These are phyloP conservation scores for Porcisia deanei DNA, from an alignment of 208 protist species.

Conservation along the genomic window DNA sequence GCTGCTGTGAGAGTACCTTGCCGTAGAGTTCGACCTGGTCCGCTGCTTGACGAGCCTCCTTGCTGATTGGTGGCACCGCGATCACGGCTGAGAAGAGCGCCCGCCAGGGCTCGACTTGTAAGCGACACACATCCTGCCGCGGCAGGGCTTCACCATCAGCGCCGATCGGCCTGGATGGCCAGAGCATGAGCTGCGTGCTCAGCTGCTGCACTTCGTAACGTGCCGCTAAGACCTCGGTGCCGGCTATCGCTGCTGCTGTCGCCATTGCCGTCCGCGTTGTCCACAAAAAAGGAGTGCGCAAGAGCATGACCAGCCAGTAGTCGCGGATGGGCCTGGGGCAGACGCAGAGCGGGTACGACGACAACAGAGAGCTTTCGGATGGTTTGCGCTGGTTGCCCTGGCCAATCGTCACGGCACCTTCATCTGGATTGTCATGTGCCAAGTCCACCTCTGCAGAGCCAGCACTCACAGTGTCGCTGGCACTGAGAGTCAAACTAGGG, in stretches of 20 bases:
- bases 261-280: conserved; percentile 4
- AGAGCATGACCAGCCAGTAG: conserved; percentile 30
- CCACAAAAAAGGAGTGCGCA: conserved; percentile 26
- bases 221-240: not conserved
- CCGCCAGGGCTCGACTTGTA: conserved; percentile 29
- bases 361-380: conserved; percentile 17
- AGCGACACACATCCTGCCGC: conserved; percentile 6
- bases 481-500: not conserved
- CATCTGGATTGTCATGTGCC: not conserved
- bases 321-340: conserved; percentile 15
- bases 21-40: conserved; percentile 1
- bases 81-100: conserved; percentile 11
- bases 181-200: conserved; percentile 14
- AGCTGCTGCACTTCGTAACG: conserved; percentile 3
- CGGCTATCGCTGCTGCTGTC: not conserved
- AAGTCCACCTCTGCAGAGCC: not conserved
- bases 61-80: conserved; percentile 24
- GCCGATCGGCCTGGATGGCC: conserved; percentile 1
- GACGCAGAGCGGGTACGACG: conserved; percentile 27
- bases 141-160: conserved; percentile 1
- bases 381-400: not conserved
- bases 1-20: conserved; percentile 15
- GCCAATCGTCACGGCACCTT: not conserved
- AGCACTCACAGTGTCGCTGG: no score
- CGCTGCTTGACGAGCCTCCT: conserved; percentile 14